Evolutionary conservation across 768 basidiomycete species (phyloP).

Genomic region (Favolaschia claudopus): DNA sequence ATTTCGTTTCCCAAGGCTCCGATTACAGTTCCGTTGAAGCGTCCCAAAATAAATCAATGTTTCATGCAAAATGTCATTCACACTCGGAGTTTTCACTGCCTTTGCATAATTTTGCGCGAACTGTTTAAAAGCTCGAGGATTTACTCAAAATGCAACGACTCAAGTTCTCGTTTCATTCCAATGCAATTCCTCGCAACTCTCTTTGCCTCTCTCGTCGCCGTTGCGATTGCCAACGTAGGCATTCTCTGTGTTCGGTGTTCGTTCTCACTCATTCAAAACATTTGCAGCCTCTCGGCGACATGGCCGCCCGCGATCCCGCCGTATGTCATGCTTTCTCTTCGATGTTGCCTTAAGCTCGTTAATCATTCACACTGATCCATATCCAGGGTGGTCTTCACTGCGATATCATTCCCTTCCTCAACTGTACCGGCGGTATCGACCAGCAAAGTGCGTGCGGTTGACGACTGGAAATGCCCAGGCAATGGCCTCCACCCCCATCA

Average conservation of each 20-base stretch:
- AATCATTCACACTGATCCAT: not conserved
- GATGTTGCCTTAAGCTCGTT: not conserved
- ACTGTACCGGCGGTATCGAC: conserved; percentile 4
- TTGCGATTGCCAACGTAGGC: conserved; percentile 11
- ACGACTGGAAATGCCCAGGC: not conserved
- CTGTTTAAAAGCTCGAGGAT: not conserved
- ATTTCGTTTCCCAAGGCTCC: too few relatives aligned
- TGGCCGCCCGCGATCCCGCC: not conserved
- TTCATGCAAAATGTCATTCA: too few relatives aligned
- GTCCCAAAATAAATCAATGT: too few relatives aligned
- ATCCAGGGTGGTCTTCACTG: not conserved
- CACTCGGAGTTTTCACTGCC: too few relatives aligned
- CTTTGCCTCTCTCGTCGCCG: conserved; percentile 5
- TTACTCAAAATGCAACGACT: not conserved
- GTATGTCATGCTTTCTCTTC: too few relatives aligned
- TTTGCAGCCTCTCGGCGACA: not conserved
- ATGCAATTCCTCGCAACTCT: conserved; percentile 9
- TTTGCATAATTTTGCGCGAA: not conserved
- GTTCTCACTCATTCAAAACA: not conserved
- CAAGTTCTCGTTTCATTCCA: not conserved
- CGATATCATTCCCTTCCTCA: conserved; percentile 3
- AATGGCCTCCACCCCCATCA: conserved; percentile 7
- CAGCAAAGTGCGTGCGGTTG: conserved; percentile 5
- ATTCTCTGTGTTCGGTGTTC: not conserved
- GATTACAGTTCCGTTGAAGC: too few relatives aligned